Evolutionary conservation across 495 filamentous ascomycete species (phyloP).

Genomic region (Penicillium paxilli): DNA sequence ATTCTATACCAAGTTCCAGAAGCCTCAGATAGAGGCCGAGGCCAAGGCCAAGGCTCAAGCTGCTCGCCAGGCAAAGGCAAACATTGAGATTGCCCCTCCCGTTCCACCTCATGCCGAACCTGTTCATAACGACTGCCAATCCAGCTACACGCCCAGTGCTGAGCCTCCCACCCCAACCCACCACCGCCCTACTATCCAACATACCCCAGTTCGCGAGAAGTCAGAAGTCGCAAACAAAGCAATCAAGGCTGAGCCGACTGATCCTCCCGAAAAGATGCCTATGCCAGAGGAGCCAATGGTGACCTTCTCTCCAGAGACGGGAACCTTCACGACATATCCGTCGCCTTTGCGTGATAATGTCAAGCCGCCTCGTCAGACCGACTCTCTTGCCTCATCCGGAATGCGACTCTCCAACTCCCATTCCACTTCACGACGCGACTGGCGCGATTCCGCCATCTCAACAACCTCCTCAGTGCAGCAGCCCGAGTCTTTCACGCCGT

Average conservation of each 20-base stretch:
- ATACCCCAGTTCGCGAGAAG: background rate
- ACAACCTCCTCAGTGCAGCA: constrained; percentile 11
- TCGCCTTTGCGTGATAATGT: constrained; percentile 36
- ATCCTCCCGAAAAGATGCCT: constrained; percentile 28
- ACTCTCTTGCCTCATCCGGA: constrained; percentile 11
- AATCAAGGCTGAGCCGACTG: constrained; percentile 26
- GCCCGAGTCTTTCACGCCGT: constrained; percentile 20
- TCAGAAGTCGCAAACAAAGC: constrained; percentile 15
- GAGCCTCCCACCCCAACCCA: constrained; percentile 16
- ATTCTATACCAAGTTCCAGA: constrained; percentile 25
- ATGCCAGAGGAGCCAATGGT: constrained; percentile 38
- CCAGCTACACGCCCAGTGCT: constrained; percentile 19
- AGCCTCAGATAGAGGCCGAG: constrained; percentile 12
- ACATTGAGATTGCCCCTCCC: background rate
- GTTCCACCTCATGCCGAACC: background rate
- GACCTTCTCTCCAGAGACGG: constrained; percentile 49
- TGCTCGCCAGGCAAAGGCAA: constrained; percentile 3
- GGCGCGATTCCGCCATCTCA: constrained; percentile 11
- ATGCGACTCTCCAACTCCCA: constrained; percentile 1
- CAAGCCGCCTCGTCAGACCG: constrained; percentile 20
- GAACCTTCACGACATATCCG: constrained; percentile 49
- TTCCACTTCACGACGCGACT: background rate
- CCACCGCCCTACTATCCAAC: constrained; percentile 3
- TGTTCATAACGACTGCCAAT: constrained; percentile 1
- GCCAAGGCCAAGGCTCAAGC: background rate